A percentile compares a stretch with the other conserved stretches of the same genome.
phyloP scores from a whole-genome alignment of 2,329 filamentous ascomycete genomes.

The Exophiala oligosperma region DNA sequence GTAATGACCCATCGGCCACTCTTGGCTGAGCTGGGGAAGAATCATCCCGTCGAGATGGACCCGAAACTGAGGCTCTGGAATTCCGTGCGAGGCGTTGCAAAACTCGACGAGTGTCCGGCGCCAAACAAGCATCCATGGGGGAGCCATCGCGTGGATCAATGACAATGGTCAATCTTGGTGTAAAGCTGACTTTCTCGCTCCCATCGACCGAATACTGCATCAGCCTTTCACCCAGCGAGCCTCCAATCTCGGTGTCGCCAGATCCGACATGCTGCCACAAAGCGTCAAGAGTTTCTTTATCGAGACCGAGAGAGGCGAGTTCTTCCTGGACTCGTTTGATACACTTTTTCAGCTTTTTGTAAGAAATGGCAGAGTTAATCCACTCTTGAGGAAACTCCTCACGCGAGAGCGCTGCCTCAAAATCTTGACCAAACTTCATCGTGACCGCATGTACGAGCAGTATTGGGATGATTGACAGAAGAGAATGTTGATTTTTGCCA shows the following conservation, averaged over 20 bases:
- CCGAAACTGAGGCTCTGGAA: slow-evolving; percentile 1
- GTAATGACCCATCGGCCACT: not conserved
- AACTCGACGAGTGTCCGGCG: slow-evolving; percentile 63
- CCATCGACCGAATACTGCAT: slow-evolving; percentile 58
- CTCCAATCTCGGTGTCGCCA: slow-evolving; percentile 33
- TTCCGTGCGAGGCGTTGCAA: slow-evolving; percentile 60
- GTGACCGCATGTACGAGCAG: not conserved
- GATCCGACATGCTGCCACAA: slow-evolving; percentile 57
- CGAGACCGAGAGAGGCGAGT: slow-evolving; percentile 69
- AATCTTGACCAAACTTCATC: slow-evolving; percentile 88
- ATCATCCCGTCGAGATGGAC: not conserved
- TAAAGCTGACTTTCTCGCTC: slow-evolving; percentile 51
- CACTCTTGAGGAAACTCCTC: slow-evolving; percentile 74
- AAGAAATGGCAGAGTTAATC: slow-evolving; percentile 76
- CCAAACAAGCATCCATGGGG: slow-evolving; percentile 67
- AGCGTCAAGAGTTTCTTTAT: slow-evolving; percentile 66
- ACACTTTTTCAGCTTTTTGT: slow-evolving; percentile 83
- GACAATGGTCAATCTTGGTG: slow-evolving; percentile 68
- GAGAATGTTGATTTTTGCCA: no score
- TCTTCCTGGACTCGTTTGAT: slow-evolving; percentile 77
- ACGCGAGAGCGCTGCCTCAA: slow-evolving; percentile 66
- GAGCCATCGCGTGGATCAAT: slow-evolving; percentile 67
- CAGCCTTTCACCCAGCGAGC: slow-evolving; percentile 31
- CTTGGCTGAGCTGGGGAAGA: not conserved
- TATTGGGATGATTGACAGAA: not conserved